Conservation (phyloP, 2,329 filamentous ascomycete genomes). For the Aspergillus ibericus region DNA sequence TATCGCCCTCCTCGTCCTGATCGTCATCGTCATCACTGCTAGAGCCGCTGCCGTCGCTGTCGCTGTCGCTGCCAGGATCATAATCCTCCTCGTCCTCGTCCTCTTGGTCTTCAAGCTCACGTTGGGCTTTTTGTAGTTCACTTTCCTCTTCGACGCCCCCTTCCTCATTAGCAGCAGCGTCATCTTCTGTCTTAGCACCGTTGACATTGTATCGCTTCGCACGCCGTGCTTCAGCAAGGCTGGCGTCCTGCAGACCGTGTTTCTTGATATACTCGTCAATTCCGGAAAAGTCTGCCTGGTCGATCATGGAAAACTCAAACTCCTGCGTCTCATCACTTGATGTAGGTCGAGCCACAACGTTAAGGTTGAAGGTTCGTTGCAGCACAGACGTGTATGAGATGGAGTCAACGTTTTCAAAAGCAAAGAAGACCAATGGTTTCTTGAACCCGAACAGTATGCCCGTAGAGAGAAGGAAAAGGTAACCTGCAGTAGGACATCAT, state of each 20-base stretch:
- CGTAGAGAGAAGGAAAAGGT: conserved; percentile 61
- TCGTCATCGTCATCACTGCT: conserved; percentile 45
- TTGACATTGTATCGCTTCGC: conserved; percentile 61
- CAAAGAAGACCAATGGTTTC: conserved; percentile 64
- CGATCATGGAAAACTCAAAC: conserved; percentile 65
- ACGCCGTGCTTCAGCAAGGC: conserved; percentile 59
- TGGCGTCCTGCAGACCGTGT: conserved; percentile 63
- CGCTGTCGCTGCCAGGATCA: conserved; percentile 51
- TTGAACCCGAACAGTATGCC: conserved; percentile 67
- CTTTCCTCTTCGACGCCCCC: conserved; percentile 53
- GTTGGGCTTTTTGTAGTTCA: conserved; percentile 59
- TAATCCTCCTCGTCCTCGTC: conserved; percentile 54
- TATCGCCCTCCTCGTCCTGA: conserved; percentile 27
- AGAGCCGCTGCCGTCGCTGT: conserved; percentile 49
- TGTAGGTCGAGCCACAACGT: conserved; percentile 49
- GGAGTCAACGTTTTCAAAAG: conserved; percentile 59
- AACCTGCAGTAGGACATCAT: conserved; percentile 46
- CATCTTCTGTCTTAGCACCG: conserved; percentile 35
- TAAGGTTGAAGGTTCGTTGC: conserved; percentile 66
- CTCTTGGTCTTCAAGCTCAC: conserved; percentile 51
- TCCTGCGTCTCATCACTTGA: conserved; percentile 52
- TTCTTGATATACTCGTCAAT: conserved; percentile 64
- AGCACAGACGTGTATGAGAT: conserved; percentile 65
- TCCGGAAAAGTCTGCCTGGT: conserved; percentile 62
- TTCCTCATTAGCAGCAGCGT: conserved; percentile 20